A percentile compares a stretch with the other conserved stretches of the same genome.
Evolutionary conservation across 768 basidiomycete species (phyloP).

Genomic region (Mycena epipterygia): DNA sequence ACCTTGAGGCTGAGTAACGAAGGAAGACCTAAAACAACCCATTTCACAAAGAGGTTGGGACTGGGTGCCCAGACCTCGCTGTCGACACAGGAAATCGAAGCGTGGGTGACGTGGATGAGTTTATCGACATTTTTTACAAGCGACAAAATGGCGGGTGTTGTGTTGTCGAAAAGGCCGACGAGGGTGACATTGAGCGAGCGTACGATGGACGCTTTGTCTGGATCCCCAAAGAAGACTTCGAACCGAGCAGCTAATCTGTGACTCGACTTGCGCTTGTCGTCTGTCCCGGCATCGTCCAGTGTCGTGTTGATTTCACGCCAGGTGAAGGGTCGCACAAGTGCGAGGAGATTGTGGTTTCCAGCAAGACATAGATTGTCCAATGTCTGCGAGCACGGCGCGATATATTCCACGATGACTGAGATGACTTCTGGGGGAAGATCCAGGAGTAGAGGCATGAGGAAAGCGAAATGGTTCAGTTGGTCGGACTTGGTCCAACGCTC

Average conservation of each 20-base stretch:
- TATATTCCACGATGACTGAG: background rate
- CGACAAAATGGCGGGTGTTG: background rate
- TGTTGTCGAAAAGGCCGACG: background rate
- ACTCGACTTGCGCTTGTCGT: too few species aligned
- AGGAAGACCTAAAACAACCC: background rate
- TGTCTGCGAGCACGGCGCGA: background rate
- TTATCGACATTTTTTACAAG: background rate
- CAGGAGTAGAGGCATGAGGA: background rate
- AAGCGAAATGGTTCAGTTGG: too few species aligned
- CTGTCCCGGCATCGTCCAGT: background rate
- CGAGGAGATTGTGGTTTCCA: constrained; percentile 6
- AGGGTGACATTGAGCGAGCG: constrained; percentile 9
- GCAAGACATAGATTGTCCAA: constrained; percentile 9
- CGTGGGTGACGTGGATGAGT: constrained; percentile 8
- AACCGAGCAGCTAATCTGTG: background rate
- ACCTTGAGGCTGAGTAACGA: constrained; percentile 3
- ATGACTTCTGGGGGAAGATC: constrained; percentile 6
- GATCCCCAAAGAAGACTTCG: too few species aligned
- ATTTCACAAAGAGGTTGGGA: background rate
- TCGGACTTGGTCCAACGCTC: too few species aligned
- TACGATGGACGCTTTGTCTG: too few species aligned
- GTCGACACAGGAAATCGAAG: background rate
- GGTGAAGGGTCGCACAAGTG: constrained; percentile 8
- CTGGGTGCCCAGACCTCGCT: background rate
- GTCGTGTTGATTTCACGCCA: constrained; percentile 8